Evolutionary conservation across 495 filamentous ascomycete genomes (phyloP).

Genomic region (Penicillium herquei): DNA sequence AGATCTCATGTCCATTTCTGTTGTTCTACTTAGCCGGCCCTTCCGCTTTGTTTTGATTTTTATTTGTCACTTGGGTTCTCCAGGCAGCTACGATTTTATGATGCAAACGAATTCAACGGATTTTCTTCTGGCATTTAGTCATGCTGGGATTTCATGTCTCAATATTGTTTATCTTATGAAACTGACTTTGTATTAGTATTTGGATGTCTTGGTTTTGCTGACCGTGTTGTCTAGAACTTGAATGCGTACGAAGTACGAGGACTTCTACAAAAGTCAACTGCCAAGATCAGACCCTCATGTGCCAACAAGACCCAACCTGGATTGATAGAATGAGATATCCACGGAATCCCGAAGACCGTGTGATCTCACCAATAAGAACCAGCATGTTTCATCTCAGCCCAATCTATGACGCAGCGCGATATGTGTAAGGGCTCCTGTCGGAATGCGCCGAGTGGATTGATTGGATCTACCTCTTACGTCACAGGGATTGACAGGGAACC

Average conservation of each 20-base stretch:
- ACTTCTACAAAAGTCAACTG: neutral
- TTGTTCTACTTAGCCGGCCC: neutral
- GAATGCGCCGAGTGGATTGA: conserved; percentile 16
- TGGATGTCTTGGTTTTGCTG: neutral
- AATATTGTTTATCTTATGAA: neutral
- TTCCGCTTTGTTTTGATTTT: neutral
- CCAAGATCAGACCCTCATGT: neutral
- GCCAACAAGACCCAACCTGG: neutral
- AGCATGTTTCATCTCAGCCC: neutral
- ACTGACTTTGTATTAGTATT: neutral
- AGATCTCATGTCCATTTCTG: neutral
- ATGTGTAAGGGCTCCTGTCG: conserved; percentile 9
- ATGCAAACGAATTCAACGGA: conserved; percentile 4
- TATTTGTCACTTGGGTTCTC: neutral
- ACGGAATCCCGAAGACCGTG: conserved; percentile 1
- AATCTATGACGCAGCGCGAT: conserved; percentile 13
- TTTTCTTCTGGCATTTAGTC: neutral
- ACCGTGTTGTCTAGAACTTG: too few relatives aligned
- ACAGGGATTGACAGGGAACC: conserved; percentile 3
- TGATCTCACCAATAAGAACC: conserved; percentile 8
- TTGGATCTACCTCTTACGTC: conserved; percentile 11
- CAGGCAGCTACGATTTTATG: neutral
- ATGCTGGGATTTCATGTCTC: neutral
- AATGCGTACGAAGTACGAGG: too few relatives aligned
- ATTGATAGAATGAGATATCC: neutral